A percentile compares a stretch with the other conserved stretches of the same genome.
Conservation (phyloP, 768 basidiomycete species). For the Hirschioporus abietinus region DNA sequence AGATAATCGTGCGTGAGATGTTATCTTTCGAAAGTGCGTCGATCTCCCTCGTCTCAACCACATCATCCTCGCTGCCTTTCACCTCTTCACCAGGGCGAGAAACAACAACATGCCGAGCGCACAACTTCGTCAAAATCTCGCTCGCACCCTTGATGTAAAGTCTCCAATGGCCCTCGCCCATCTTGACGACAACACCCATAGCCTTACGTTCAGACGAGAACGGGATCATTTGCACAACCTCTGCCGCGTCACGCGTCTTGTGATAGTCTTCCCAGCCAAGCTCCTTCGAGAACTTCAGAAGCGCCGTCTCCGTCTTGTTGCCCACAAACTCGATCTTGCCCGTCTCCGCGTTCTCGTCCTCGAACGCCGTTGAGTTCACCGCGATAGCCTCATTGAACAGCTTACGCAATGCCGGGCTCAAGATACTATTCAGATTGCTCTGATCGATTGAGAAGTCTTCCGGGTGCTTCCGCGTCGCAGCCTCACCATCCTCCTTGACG, state of each 20-base stretch:
- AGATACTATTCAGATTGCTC: slow-evolving; percentile 54
- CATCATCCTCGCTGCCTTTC: slow-evolving; percentile 17
- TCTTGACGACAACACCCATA: slow-evolving; percentile 84
- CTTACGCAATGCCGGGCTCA: slow-evolving; percentile 53
- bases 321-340: slow-evolving; percentile 69
- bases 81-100: slow-evolving; percentile 19
- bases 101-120: slow-evolving; percentile 70
- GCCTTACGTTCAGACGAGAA: slow-evolving; percentile 92
- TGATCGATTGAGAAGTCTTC: slow-evolving; percentile 88
- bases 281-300: slow-evolving; percentile 80
- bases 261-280: slow-evolving; percentile 73
- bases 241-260: slow-evolving; percentile 51
- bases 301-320: slow-evolving; percentile 92
- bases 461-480: slow-evolving; percentile 36
- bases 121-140: slow-evolving; percentile 83
- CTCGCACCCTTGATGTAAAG: slow-evolving; percentile 90
- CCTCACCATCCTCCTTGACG: slow-evolving; percentile 13
- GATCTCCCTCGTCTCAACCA: slow-evolving; percentile 56
- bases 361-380: slow-evolving; percentile 93
- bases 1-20: slow-evolving; percentile 89
- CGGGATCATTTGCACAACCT: slow-evolving; percentile 82
- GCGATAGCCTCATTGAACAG: slow-evolving; percentile 85
- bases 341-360: slow-evolving; percentile 63
- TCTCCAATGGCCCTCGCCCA: slow-evolving; percentile 50
- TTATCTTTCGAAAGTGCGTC: slow-evolving; percentile 69